These are phyloP conservation scores for Aspergillus saccharolyticus DNA, from an alignment of 495 filamentous ascomycete genomes.

Conservation along the genomic window DNA sequence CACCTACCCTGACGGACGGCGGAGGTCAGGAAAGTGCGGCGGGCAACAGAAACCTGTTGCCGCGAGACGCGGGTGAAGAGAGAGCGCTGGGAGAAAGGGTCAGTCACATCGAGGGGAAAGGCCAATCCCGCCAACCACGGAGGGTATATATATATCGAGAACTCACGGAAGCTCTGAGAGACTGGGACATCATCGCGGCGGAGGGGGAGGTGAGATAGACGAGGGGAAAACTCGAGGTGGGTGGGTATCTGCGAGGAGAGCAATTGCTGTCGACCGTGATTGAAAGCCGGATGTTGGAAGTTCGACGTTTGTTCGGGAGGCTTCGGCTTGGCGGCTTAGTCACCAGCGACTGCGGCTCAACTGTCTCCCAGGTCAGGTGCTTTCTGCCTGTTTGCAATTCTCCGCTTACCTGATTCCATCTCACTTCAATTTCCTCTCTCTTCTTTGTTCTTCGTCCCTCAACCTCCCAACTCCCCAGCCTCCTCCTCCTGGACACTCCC, in stretches of 20 bases:
- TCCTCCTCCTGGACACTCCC: constrained; percentile 14
- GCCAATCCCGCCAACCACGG: constrained; percentile 5
- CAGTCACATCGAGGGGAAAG: constrained; percentile 12
- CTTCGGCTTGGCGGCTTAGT: constrained; percentile 28
- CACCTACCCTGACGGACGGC: constrained; percentile 40
- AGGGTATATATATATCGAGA: background rate
- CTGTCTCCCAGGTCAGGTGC: constrained; percentile 1
- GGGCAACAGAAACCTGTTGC: constrained; percentile 58
- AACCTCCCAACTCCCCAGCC: constrained; percentile 17
- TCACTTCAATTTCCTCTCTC: constrained; percentile 3
- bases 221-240: constrained; percentile 21
- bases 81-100: constrained; percentile 61
- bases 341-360: constrained; percentile 21
- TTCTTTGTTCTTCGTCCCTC: constrained; percentile 15
- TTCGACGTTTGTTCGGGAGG: constrained; percentile 26
- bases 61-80: constrained; percentile 71
- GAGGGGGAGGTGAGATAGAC: constrained; percentile 23
- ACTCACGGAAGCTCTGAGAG: constrained; percentile 63
- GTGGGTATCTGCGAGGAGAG: constrained; percentile 26
- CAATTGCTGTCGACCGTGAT: constrained; percentile 32
- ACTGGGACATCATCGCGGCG: constrained; percentile 62
- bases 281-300: constrained; percentile 29
- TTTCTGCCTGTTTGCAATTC: constrained; percentile 2
- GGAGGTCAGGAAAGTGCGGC: constrained; percentile 72
- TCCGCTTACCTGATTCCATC: background rate